Percentiles rank a stretch among this genome's conserved stretches.
These are phyloP conservation scores for Calonectria henricotiae DNA, from an alignment of 2,329 filamentous ascomycete species.

Conservation along the genomic window DNA sequence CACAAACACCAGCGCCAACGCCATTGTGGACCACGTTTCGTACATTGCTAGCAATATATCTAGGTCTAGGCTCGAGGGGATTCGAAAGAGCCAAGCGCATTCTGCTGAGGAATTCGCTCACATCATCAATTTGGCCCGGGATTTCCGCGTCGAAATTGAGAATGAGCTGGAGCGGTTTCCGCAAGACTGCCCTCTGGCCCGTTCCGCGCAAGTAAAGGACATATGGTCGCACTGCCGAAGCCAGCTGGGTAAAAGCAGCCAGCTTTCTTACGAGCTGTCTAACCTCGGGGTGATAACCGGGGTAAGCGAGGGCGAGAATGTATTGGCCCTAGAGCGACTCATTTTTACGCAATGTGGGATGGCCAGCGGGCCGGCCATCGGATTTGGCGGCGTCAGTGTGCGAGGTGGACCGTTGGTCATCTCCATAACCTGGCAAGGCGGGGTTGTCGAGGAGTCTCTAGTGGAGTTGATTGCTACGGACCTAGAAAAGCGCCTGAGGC, in stretches of 20 bases:
- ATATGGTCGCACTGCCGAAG: background rate
- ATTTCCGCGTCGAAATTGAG: constrained; percentile 17
- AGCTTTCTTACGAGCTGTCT: constrained; percentile 38
- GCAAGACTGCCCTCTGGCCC: constrained; percentile 9
- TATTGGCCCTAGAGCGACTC: constrained; percentile 23
- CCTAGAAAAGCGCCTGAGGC: constrained; percentile 14
- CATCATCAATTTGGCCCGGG: constrained; percentile 14
- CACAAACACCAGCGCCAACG: background rate
- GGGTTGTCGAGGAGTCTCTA: constrained; percentile 24
- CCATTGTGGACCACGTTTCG: constrained; percentile 38
- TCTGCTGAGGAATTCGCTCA: background rate
- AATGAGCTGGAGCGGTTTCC: constrained; percentile 30
- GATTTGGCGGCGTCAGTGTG: constrained; percentile 37
- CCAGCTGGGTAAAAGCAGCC: constrained; percentile 10
- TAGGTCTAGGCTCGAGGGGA: background rate
- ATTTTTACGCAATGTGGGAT: constrained; percentile 38
- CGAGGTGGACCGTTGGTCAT: constrained; percentile 25
- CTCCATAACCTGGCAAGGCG: constrained; percentile 36
- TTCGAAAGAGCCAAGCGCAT: background rate
- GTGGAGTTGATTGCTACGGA: constrained; percentile 6
- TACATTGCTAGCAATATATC: constrained; percentile 21
- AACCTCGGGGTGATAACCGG: constrained; percentile 28
- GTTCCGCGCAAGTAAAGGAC: background rate
- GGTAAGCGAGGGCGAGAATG: rapidly evolving
- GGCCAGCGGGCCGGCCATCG: constrained; percentile 33